Conservation (phyloP, 169 alveolate species). For the Cardiosporidium cionae region DNA sequence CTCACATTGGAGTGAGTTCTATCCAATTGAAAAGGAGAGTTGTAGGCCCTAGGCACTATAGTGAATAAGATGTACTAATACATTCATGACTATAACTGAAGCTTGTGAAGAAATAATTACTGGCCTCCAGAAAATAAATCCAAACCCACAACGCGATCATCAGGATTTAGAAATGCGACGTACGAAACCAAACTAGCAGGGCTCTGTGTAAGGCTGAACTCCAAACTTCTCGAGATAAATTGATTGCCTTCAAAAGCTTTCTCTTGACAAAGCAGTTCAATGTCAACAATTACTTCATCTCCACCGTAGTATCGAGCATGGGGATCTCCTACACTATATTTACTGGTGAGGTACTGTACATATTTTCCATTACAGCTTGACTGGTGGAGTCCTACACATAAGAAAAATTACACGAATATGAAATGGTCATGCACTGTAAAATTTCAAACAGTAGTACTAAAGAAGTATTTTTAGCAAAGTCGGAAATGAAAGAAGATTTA, state of each 20-base stretch:
- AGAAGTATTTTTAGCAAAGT: no score
- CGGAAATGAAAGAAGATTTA: no score
- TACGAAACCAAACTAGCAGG: slow-evolving; percentile 94
- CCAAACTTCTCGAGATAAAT: slow-evolving; percentile 86
- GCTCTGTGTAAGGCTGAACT: slow-evolving; percentile 90
- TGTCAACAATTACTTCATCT: slow-evolving; percentile 70
- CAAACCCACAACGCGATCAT: slow-evolving; percentile 92
- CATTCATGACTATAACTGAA: no score
- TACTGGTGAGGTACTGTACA: slow-evolving; percentile 81
- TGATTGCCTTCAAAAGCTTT: slow-evolving; percentile 88
- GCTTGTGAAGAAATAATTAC: slow-evolving; percentile 51
- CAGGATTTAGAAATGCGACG: slow-evolving; percentile 87
- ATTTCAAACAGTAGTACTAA: not conserved
- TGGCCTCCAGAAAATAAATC: slow-evolving; percentile 88
- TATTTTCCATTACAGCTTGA: slow-evolving; percentile 77
- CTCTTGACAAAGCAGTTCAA: slow-evolving; percentile 73
- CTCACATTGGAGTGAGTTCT: no score
- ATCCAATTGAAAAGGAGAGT: no score
- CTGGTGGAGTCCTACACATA: slow-evolving; percentile 35
- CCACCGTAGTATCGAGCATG: slow-evolving; percentile 90
- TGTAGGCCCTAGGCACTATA: no score
- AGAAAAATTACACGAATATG: not conserved
- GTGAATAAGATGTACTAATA: no score
- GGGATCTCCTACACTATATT: slow-evolving; percentile 93
- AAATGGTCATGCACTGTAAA: no score